Base-by-base conservation (phyloP, 768 basidiomycete species). In the Boletellus ananas region DNA sequence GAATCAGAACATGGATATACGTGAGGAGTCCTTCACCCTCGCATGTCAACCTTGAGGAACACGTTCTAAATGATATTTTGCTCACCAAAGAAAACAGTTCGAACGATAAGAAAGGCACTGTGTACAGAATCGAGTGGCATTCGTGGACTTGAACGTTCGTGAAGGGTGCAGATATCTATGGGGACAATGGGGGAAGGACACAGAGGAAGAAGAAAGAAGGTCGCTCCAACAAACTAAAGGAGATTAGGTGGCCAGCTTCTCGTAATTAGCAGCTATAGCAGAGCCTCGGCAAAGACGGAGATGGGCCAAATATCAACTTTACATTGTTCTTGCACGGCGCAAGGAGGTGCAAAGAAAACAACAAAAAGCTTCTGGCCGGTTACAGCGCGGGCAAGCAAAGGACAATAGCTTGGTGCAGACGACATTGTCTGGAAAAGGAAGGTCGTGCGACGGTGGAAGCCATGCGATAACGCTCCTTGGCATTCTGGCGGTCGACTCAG, bases 1-100 rank as follows among this genome's bases (percentile, higher is more conserved):
- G 59, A 7, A 74, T 62, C 42, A 86, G 70, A 39, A 80, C 50
- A 56, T 75, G 80, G 37, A 83, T 65, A 56, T 76, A 79, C 10
- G 70, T 56, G 34, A 83, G 69, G 38, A 83, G 70, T 51, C 59
- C 66, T 68, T 49, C 3, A 37, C 33, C 14, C 18, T 8, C 12
- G 10, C 25, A 27, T 16, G 6, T 31, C 13, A 37, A 23, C 13
- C 3, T 16, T 16, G 9, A 25, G 0, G 13, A 27, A 16, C 6
- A 34, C 4, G 13, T 6, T 40, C 39, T n/a, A 21, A 20, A 21
- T 27, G 29, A 29, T 14, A 16, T n/a, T 25, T 14, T 0, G 61
- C 80, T 62, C 52, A 84, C 85, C 75, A 54, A 85, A 78, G 48
- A 79, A 64, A 35, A 83, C 74, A 23, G 79, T 74, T 46, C 85